Evolutionary conservation across 2,329 filamentous ascomycete genomes (phyloP).

Genomic region (Ceratocystis eucalypticola): DNA sequence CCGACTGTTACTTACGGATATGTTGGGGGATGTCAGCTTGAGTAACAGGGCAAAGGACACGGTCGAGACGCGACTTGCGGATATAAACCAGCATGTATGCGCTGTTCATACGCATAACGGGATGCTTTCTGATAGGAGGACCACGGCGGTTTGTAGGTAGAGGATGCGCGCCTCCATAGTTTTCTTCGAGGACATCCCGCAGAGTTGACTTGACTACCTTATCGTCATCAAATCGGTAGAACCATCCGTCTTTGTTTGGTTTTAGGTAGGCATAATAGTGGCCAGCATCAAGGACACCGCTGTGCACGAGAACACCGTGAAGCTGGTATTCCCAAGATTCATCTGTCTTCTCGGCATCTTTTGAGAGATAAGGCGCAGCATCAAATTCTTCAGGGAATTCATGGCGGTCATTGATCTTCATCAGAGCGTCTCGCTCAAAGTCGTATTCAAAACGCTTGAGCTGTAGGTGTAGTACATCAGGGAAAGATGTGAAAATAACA

Average conservation of each 20-base stretch:
- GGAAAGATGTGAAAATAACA: conserved; percentile 92
- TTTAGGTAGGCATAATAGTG: conserved; percentile 98
- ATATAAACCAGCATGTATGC: conserved; percentile 99
- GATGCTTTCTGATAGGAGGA: conserved; percentile 39
- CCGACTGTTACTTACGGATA: conserved; percentile 8
- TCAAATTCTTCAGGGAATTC: conserved; percentile 79
- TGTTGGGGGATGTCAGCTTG: conserved; percentile 57
- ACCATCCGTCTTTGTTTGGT: conserved; percentile 81
- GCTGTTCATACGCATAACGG: conserved; percentile 57
- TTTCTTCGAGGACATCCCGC: conserved; percentile 87
- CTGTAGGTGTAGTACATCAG: conserved; percentile 85
- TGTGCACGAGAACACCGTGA: conserved; percentile 91
- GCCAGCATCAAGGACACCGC: conserved; percentile 88
- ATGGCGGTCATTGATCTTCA: conserved; percentile 93
- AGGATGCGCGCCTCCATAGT: conserved; percentile 80
- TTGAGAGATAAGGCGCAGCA: conserved; percentile 72
- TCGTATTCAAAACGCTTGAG: conserved; percentile 98
- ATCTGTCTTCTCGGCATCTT: conserved; percentile 63
- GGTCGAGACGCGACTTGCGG: conserved; percentile 69
- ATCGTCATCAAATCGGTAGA: conserved; percentile 96
- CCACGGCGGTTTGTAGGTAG: conserved; percentile 33
- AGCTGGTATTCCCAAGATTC: conserved; percentile 86
- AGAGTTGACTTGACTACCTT: conserved; percentile 88
- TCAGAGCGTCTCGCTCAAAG: conserved; percentile 90
- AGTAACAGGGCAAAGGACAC: conserved; percentile 64